Evolutionary conservation across 305 asterid species (phyloP), one percentile per base, ranked within the genome.

Genomic region (Fraxinus greggii): DNA sequence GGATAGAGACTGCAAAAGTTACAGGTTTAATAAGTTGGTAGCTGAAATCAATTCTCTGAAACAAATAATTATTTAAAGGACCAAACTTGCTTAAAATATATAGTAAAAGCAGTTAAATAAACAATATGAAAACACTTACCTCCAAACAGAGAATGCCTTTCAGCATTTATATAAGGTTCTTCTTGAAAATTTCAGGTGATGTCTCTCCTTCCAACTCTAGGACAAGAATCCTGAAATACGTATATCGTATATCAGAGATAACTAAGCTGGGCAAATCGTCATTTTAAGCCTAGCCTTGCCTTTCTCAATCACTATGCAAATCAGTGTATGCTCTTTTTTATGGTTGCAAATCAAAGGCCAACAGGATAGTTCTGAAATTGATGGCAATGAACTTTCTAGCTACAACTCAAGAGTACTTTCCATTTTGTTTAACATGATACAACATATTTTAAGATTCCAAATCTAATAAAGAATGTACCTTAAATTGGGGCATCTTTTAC

Each of bases 191-290:
- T 38, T 87, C 89, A 17, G 90, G 85, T 29, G 85, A 86, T 79
- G 76, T 85, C 80, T 84, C 85, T 81, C 89, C 90, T 32, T 84
- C 86, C 79, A 93, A 73, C 87, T 95, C 98, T 85, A 95, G 86
- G 78, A 78, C 82, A 81, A 94, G 93, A 82, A 76, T 80, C 97
- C 98, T 95, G 86, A 83, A 51, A 83, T 23, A 83, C 7, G 85
- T 84, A 29, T 69, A 75, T 79, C 7, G 85, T 84, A 29, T 69
- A 75, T 79, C 51, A 40, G 51, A 40, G 15, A 40, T 40, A 40
- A 40, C 51, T 40, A 2, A 40, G 51, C 76, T 4, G 3, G 42
- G 72, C 77, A 17, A 33, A 29, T 35, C 29, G 19, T 31, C 26
- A 38, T 19, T 74, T 26, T 17, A 19, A 74, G 42, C 56, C 21